A percentile compares a stretch with the other conserved stretches of the same genome.
phyloP scores from a whole-genome alignment of 768 basidiomycete genomes.

The Mycena chlorophos region DNA sequence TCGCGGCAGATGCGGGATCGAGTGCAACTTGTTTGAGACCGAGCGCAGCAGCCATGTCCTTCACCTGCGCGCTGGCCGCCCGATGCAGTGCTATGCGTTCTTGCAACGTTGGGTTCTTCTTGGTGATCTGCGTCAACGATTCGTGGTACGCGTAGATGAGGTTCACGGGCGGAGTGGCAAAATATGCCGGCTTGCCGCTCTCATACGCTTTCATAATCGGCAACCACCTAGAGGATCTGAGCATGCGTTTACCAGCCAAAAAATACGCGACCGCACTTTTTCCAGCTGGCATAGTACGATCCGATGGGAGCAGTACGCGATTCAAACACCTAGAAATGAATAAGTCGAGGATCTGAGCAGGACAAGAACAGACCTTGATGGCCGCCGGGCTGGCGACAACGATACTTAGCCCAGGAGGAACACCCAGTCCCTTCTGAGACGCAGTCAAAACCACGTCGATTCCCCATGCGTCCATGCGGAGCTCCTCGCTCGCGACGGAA shows the following conservation, averaged over 20 bases:
- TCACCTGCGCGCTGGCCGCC: slow-evolving; percentile 66
- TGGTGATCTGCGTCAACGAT: slow-evolving; percentile 75
- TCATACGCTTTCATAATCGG: slow-evolving; percentile 96
- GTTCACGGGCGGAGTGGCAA: slow-evolving; percentile 94
- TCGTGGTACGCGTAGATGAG: slow-evolving; percentile 88
- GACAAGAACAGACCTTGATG: slow-evolving; percentile 49
- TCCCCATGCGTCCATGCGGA: slow-evolving; percentile 90
- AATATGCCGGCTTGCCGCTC: slow-evolving; percentile 77
- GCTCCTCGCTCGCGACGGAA: slow-evolving; percentile 93
- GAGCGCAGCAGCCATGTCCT: slow-evolving; percentile 59
- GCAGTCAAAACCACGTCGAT: slow-evolving; percentile 87
- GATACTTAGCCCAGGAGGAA: slow-evolving; percentile 91
- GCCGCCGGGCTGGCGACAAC: slow-evolving; percentile 80
- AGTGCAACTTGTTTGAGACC: slow-evolving; percentile 76
- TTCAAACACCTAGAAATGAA: slow-evolving; percentile 50
- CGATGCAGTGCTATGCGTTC: slow-evolving; percentile 80
- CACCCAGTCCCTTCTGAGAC: slow-evolving; percentile 89
- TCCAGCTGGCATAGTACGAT: slow-evolving; percentile 90
- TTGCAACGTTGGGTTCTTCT: slow-evolving; percentile 60
- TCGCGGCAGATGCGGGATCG: slow-evolving; percentile 66
- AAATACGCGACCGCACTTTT: slow-evolving; percentile 48
- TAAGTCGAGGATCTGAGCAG: neutral
- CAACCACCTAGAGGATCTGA: slow-evolving; percentile 59
- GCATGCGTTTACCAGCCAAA: slow-evolving; percentile 1
- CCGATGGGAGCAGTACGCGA: slow-evolving; percentile 61